Base-by-base conservation (phyloP, 768 basidiomycete species). In the Rhizopogon roseolus region DNA sequence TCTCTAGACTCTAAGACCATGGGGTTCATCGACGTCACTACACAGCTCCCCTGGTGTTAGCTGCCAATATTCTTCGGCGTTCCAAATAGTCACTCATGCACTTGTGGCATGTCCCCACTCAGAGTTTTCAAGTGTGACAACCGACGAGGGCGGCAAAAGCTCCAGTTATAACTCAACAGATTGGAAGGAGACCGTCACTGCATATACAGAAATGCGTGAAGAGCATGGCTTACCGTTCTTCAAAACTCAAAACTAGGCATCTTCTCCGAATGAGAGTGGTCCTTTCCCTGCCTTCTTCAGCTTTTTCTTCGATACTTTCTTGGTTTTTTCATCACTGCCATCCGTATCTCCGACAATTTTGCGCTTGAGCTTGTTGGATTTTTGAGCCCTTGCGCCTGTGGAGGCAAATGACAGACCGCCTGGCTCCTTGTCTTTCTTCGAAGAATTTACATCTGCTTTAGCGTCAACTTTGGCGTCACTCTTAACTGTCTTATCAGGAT, bases 251-350 rank as follows among this genome's bases (percentile, higher is more conserved):
- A 10, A 25, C 9, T 48, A 68, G 48, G 60, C 62, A 39, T 71
- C 69, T 52, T 72, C 68, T 45, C 57, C 67, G 36, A 72, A 72
- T 1, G 72, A 73, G 46, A 72, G 55, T 4, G 75, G 61, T 41
- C 71, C 68, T 62, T 75, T 78, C 52, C 68, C 67, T 41, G 55
- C 61, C 54, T 71, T 75, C 70, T 84, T 88, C 4, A 71, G 49
- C 60, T 85, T 87, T 76, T 82, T 81, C 64, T 79, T 82, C 10
- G 71, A 58, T 1, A 62, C 66, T 34, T 62, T 65, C 45, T 66
- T 65, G 2, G 59, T 46, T 5, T 54, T 63, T 17, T 57, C 54
- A 4, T 56, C 61, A 34, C 68, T 66, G 17, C 67, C 67, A 29
- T 69, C 67, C 9, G 58, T 66, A 17, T 70, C 70, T 5, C 64